Percentiles rank a stretch among this genome's conserved stretches.
Conservation (phyloP, 306 rosid species). For the Prunus fruticosa region DNA sequence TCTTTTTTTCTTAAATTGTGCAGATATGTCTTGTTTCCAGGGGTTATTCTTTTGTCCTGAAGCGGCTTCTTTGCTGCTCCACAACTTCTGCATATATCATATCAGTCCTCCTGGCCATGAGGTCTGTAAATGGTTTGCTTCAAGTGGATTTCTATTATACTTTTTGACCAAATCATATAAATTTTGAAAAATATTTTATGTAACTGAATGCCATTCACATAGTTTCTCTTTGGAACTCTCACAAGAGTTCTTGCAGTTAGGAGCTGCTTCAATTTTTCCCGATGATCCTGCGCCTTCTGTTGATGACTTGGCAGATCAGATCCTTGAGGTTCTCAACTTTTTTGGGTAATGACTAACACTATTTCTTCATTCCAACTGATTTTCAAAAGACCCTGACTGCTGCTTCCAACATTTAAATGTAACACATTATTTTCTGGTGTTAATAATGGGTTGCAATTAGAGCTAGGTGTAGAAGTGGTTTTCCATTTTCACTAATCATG, state of each 20-base stretch:
- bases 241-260: slow-evolving; percentile 92
- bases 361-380: neutral
- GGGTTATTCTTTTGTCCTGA: slow-evolving; percentile 92
- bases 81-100: slow-evolving; percentile 93
- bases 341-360: slow-evolving; percentile 52
- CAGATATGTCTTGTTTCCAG: slow-evolving; percentile 94
- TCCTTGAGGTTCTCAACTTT: slow-evolving; percentile 76
- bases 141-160: slow-evolving; percentile 9
- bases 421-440: neutral
- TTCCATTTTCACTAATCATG: neutral
- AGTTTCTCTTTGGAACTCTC: slow-evolving; percentile 61
- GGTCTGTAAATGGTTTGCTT: slow-evolving; percentile 56
- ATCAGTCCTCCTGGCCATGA: slow-evolving; percentile 96
- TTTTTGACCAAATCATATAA: neutral
- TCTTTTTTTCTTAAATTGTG: slow-evolving; percentile 5
- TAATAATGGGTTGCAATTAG: neutral
- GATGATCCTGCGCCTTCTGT: slow-evolving; percentile 64
- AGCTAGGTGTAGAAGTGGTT: slow-evolving; percentile 1
- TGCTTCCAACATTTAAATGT: neutral
- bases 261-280: slow-evolving; percentile 76
- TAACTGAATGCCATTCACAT: slow-evolving; percentile 50
- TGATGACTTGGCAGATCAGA: slow-evolving; percentile 89
- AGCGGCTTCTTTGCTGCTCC: slow-evolving; percentile 90
- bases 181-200: neutral
- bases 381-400: neutral